Percentiles rank a stretch among this genome's conserved stretches.
phyloP scores from a whole-genome alignment of 2,329 filamentous ascomycete species.

The Sporothrix luriei region DNA sequence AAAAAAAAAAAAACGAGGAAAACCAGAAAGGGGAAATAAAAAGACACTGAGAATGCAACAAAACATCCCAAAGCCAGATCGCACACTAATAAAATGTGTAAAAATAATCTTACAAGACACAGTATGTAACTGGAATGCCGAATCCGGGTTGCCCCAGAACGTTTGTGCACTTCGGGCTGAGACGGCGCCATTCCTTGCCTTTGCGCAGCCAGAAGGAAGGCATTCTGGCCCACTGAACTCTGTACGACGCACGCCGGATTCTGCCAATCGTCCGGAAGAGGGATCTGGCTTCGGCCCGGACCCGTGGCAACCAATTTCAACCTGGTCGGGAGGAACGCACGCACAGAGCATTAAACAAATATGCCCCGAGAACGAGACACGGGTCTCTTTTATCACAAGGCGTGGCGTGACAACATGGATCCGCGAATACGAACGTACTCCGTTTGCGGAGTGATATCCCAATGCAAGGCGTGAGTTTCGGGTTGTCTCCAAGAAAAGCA shows the following conservation, averaged over 20 bases:
- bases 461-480: neutral
- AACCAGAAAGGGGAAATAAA: neutral
- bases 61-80: neutral
- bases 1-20: neutral
- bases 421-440: neutral
- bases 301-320: slow-evolving; percentile 14
- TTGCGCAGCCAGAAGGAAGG: neutral
- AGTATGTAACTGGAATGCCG: neutral
- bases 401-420: neutral
- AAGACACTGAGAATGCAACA: neutral
- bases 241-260: neutral
- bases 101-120: neutral
- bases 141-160: slow-evolving; percentile 15
- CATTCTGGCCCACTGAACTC: neutral
- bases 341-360: neutral
- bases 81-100: neutral
- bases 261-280: neutral
- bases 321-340: neutral
- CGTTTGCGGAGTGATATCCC: neutral
- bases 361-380: neutral
- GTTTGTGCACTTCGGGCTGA: slow-evolving; percentile 3
- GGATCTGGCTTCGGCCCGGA: slow-evolving; percentile 12
- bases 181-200: slow-evolving; percentile 12
- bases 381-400: neutral
- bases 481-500: neutral